Base-by-base conservation (phyloP, 2,329 filamentous ascomycete genomes). In the Shiraia bambusicola region DNA sequence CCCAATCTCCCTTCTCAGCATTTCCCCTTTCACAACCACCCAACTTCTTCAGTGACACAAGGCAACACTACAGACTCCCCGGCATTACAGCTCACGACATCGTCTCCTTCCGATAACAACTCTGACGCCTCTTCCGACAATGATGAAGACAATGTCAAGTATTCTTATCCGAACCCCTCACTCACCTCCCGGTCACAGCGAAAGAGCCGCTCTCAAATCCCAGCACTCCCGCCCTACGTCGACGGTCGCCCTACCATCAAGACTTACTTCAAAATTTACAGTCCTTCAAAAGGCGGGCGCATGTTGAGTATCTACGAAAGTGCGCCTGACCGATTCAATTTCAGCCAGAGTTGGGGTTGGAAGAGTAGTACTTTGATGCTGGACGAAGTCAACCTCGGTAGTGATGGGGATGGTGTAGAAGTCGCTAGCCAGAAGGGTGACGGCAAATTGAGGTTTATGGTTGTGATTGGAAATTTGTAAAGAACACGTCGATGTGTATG, bases 261-360 rank as follows among this genome's bases (percentile, higher is more conserved):
- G 54, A 81, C 79, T 0, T 82, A 82, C 52, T 82, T 81, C 66
- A 81, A 81, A 57, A 81, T 82, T 37, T 82, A 80, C 63, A 75
- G 70, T n/a, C 78, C 79, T 0, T 75, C 71, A 15, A 78, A 79
- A 49, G 78, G 77, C n/a, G 79, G 78, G 3, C 65, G 78, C 11
- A 75, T 81, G 70, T 59, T 82, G 26, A 77, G 73, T 37, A 77
- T 81, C n/a, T 81, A 81, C 50, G 78, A 80, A 49, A 75, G 71
- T 32, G 77, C 77, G 4, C 78, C 78, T 1, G 78, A 81, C 52
- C 72, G 71, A 40, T 82, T 82, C 60, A 80, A 81, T 54, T 81
- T 81, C 57, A 76, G 73, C 33, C 79, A 82, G 63, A 78, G 75
- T 48, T 81, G 78, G 78, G 78, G 78, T 1, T 81, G 78, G 78